phyloP scores from a whole-genome alignment of 306 rosid species.

The Vigna nakashimae region DNA sequence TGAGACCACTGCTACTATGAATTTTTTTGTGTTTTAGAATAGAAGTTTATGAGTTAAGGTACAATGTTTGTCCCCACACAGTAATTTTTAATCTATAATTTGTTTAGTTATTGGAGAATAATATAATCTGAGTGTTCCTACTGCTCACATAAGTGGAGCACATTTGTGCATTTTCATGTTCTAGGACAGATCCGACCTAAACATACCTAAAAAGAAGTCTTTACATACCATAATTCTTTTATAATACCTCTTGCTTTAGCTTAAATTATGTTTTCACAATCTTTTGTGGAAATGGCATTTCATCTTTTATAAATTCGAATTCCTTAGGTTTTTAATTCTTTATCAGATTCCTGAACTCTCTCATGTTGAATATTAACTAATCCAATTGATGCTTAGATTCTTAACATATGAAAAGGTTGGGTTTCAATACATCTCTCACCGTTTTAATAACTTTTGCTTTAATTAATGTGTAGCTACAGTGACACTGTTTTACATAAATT shows the following conservation, averaged over 20 bases:
- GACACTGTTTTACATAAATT: too few species aligned
- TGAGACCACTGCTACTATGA: neutral
- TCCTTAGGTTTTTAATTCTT: slow-evolving; percentile 37
- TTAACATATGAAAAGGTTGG: neutral
- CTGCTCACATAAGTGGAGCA: slow-evolving; percentile 55
- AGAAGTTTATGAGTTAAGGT: slow-evolving; percentile 27
- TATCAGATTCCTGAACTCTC: slow-evolving; percentile 15
- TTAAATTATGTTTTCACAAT: slow-evolving; percentile 41
- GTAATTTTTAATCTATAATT: slow-evolving; percentile 27
- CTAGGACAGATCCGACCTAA: slow-evolving; percentile 50
- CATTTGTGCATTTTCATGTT: slow-evolving; percentile 55
- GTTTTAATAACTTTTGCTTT: neutral
- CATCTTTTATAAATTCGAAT: slow-evolving; percentile 38
- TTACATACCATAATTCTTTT: slow-evolving; percentile 39
- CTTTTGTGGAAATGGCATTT: slow-evolving; percentile 43
- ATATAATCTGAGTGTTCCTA: slow-evolving; percentile 44
- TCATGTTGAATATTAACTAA: neutral
- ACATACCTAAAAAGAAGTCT: slow-evolving; percentile 53
- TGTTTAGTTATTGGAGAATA: slow-evolving; percentile 25
- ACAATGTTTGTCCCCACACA: slow-evolving; percentile 34
- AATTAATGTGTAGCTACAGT: too few species aligned
- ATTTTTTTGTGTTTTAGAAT: slow-evolving; percentile 24
- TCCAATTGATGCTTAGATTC: slow-evolving; percentile 28
- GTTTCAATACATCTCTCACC: neutral
- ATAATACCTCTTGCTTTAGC: slow-evolving; percentile 45